phyloP scores from a whole-genome alignment of 2,329 filamentous ascomycete genomes.

The Hymenoscyphus infarciens region DNA sequence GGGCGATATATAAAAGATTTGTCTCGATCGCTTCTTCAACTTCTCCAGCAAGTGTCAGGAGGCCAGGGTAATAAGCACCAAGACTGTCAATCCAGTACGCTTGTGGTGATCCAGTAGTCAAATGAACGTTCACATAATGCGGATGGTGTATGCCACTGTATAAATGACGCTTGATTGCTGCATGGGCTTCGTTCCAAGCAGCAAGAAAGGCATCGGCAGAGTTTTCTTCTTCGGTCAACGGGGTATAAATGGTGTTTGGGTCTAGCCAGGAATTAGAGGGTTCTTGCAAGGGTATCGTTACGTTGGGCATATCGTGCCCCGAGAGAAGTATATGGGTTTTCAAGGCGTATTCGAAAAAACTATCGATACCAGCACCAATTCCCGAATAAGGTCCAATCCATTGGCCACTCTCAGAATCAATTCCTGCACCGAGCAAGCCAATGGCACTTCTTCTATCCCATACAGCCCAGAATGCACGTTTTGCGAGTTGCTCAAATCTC shows the following conservation, averaged over 20 bases:
- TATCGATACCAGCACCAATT: constrained; percentile 94
- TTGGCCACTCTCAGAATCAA: constrained; percentile 84
- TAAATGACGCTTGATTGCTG: constrained; percentile 85
- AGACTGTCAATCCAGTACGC: constrained; percentile 96
- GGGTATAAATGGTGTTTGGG: constrained; percentile 58
- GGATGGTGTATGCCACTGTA: constrained; percentile 82
- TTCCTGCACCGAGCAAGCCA: constrained; percentile 83
- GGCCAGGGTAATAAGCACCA: constrained; percentile 89
- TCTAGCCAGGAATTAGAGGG: constrained; percentile 49
- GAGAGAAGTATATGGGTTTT: constrained; percentile 92
- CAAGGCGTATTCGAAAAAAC: constrained; percentile 96
- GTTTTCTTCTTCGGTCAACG: constrained; percentile 61
- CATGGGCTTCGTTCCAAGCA: constrained; percentile 82
- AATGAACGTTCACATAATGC: constrained; percentile 88
- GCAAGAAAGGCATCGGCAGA: constrained; percentile 74
- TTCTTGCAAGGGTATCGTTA: constrained; percentile 28
- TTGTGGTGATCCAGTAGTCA: constrained; percentile 80
- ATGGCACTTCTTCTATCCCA: constrained; percentile 84
- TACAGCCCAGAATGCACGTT: constrained; percentile 95
- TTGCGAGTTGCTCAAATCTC: constrained; percentile 85
- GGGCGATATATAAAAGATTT: constrained; percentile 83
- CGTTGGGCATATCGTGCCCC: constrained; percentile 60
- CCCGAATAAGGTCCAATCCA: constrained; percentile 91
- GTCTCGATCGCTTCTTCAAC: constrained; percentile 87
- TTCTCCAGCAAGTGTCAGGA: constrained; percentile 82